These are phyloP conservation scores for Scenedesmus sp. DNA, from an alignment of 163 green algal species.

Conservation along the genomic window DNA sequence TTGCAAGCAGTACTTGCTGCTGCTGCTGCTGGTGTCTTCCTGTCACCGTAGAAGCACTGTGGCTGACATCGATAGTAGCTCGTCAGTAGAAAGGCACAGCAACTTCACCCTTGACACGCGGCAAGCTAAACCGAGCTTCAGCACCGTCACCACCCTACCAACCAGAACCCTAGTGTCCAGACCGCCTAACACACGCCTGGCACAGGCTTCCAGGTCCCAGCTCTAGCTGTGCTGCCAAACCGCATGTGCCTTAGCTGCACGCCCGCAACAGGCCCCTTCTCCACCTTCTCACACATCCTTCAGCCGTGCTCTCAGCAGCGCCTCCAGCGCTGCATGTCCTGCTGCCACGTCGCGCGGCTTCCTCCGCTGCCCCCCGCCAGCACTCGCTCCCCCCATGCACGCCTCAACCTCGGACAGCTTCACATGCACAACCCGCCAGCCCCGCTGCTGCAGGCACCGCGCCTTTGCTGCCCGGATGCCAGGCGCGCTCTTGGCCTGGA, in stretches of 20 bases:
- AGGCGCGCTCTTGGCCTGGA: background rate
- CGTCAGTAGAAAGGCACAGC: background rate
- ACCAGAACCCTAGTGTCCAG: background rate
- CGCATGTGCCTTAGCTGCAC: background rate
- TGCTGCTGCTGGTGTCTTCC: background rate
- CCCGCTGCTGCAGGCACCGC: background rate
- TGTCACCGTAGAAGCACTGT: background rate
- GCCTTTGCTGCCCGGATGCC: constrained; percentile 35
- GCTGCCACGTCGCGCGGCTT: background rate
- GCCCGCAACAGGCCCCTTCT: background rate
- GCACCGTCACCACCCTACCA: background rate
- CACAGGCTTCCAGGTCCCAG: background rate
- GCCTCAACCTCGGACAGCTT: constrained; percentile 11
- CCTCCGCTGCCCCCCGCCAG: background rate
- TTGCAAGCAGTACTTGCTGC: background rate
- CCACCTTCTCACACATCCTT: background rate
- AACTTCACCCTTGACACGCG: background rate
- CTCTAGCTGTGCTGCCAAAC: no score
- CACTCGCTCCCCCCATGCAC: background rate
- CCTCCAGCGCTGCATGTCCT: background rate
- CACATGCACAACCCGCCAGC: constrained; percentile 16
- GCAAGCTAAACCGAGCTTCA: background rate
- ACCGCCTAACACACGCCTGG: background rate
- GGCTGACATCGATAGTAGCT: background rate
- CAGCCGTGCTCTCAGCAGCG: constrained; percentile 15